Evolutionary conservation across 2,329 filamentous ascomycete genomes (phyloP), one percentile per base, ranked within the genome.

Genomic region (Juglanconis juglandina): DNA sequence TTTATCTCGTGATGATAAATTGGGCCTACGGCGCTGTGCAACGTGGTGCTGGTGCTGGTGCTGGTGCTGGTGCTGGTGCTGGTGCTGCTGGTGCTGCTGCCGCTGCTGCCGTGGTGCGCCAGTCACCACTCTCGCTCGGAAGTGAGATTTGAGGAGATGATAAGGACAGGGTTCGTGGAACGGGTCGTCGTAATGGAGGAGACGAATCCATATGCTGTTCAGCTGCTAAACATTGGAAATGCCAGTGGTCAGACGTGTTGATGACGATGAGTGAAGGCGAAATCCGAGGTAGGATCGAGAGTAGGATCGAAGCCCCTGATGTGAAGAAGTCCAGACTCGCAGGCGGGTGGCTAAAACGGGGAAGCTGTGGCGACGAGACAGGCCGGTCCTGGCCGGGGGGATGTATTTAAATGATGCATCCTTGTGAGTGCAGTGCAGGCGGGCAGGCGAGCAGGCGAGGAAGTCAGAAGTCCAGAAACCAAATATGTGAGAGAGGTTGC

Each of bases 1-100:
- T 53, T 48, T 53, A 53, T 53, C 56, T 59, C 50, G 56, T 58
- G 48, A 56, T 58, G 50, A 53, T 59, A 56, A 32, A 53, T 53
- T 59, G n/a, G 56, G 41, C 49, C 39, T 37, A 33, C 44, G 56
- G 50, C 50, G 50, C 41, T 53, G 56, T 59, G 56, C 41, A 53
- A 58, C 56, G 49, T n/a, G 33, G 24, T 42, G 34, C 11, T 44
- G 17, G 3, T 53, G 51, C 34, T 42, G 37, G 7, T 49, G 34
- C 11, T 44, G 17, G 3, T 53, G 51, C 34, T 42, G 37, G 7
- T 49, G 17, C 17, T 17, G 17, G 17, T 17, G 17, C 17, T 17
- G 17, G 17, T 17, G 17, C 17, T 17, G 17, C 17, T 17, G 17
- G 17, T 17, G 17, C 17, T 39, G 17, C 39, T 32, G 4, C 34